Percentiles rank a stretch among this genome's conserved stretches.
Conservation (phyloP, 2,329 filamentous ascomycete genomes). For the Pseudogymnoascus sp. region DNA sequence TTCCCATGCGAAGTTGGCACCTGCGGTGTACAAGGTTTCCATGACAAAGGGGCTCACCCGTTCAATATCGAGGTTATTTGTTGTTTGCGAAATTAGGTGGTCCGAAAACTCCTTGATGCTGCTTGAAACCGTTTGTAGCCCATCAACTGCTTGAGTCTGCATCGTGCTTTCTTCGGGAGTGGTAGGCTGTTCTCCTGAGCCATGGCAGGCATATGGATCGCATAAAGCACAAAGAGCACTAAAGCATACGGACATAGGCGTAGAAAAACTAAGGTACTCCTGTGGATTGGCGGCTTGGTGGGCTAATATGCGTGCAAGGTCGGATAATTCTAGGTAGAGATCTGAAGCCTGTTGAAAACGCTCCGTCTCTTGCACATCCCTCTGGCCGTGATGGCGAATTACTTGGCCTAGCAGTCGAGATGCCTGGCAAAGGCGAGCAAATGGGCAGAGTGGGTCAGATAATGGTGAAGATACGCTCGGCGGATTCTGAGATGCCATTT, state of each 20-base stretch:
- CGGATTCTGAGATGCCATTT: conserved; percentile 25
- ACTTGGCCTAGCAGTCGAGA: conserved; percentile 30
- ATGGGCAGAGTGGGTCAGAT: conserved; percentile 39
- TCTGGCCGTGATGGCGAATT: conserved; percentile 25
- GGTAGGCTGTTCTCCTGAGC: conserved; percentile 14
- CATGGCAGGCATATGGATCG: conserved; percentile 32
- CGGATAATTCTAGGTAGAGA: conserved; percentile 21
- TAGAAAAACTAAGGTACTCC: conserved; percentile 21
- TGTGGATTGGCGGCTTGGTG: conserved; percentile 19
- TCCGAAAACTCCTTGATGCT: conserved; percentile 25
- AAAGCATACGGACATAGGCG: conserved; percentile 23
- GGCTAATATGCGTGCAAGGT: conserved; percentile 19
- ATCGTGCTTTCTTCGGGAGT: conserved; percentile 23
- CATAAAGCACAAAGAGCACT: conserved; percentile 27
- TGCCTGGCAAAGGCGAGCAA: conserved; percentile 41
- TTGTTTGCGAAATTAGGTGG: conserved; percentile 19
- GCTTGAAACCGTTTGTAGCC: conserved; percentile 25
- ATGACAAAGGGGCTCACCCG: conserved; percentile 30
- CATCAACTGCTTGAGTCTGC: conserved; percentile 29
- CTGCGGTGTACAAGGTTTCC: conserved; percentile 32
- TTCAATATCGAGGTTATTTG: conserved; percentile 21
- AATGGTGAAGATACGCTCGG: conserved; percentile 30
- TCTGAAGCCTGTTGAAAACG: conserved; percentile 19
- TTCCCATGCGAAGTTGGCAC: conserved; percentile 32
- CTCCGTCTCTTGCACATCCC: conserved; percentile 16